A percentile compares a stretch with the other conserved stretches of the same genome.
phyloP scores from a whole-genome alignment of 495 filamentous ascomycete genomes.

The Penicillium soppii region DNA sequence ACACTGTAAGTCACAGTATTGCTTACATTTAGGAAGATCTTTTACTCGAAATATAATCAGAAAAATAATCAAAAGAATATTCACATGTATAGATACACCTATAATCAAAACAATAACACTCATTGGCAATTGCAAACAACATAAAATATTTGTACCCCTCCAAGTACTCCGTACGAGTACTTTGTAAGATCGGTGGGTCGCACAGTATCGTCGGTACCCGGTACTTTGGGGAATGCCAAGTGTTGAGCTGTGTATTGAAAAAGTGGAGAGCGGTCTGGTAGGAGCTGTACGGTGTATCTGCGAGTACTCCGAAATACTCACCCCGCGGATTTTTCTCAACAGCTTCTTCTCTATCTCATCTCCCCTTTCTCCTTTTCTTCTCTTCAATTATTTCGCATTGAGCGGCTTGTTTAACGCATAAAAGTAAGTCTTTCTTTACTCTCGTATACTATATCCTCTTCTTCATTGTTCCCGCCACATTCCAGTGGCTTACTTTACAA shows the following conservation, averaged over 20 bases:
- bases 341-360: constrained; percentile 19
- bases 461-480: constrained; percentile 1
- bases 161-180: not conserved
- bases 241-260: constrained; percentile 21
- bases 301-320: constrained; percentile 24
- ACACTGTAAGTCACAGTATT: no score
- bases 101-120: not conserved
- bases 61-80: no score
- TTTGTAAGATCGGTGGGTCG: not conserved
- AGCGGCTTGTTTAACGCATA: constrained; percentile 10
- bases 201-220: constrained; percentile 23
- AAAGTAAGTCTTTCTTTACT: constrained; percentile 1
- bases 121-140: not conserved
- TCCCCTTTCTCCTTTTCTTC: constrained; percentile 15
- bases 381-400: constrained; percentile 2
- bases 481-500: constrained; percentile 1
- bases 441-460: not conserved
- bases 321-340: constrained; percentile 30
- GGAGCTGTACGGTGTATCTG: constrained; percentile 35
- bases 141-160: not conserved
- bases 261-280: constrained; percentile 10
- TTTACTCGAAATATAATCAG: no score
- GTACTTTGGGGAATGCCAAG: constrained; percentile 29
- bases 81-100: not conserved
- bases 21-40: no score